Conservation (phyloP, 768 basidiomycete genomes). For the Auricularia auricula-judae region DNA sequence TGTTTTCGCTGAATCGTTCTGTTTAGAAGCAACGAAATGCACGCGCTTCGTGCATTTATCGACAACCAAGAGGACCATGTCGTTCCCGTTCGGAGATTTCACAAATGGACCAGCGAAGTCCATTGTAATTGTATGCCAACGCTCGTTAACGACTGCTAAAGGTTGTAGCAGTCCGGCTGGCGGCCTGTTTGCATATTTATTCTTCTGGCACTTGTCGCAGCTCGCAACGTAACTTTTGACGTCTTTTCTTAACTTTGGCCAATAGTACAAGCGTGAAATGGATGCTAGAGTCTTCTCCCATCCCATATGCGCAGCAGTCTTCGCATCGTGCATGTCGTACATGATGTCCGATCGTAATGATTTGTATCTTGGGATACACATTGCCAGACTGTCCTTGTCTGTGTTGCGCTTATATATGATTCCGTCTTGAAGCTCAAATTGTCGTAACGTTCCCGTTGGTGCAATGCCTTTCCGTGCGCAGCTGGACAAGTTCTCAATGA, state of each 20-base stretch:
- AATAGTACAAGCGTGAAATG: conserved; percentile 13
- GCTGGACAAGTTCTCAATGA: no score
- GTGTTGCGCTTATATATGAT: no score
- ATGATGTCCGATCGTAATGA: conserved; percentile 10
- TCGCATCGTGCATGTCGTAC: conserved; percentile 10
- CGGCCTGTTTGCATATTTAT: conserved; percentile 4
- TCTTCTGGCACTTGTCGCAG: conserved; percentile 16
- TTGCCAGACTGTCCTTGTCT: no score
- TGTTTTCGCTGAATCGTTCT: no score
- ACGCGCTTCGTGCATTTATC: conserved; percentile 10
- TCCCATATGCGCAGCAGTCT: conserved; percentile 12
- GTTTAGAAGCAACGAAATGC: conserved; percentile 13
- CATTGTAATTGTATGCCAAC: conserved; percentile 14
- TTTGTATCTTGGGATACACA: no score
- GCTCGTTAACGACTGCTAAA: conserved; percentile 4
- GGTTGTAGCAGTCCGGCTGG: conserved; percentile 3
- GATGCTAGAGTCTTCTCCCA: conserved; percentile 10
- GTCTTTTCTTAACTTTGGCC: conserved; percentile 13
- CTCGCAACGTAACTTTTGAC: conserved; percentile 17
- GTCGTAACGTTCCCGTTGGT: no score
- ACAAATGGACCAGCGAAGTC: conserved; percentile 19
- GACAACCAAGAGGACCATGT: no score
- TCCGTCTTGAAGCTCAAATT: no score
- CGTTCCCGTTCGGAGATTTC: conserved; percentile 4
- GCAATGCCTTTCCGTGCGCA: no score